Evolutionary conservation across 2,329 filamentous ascomycete genomes (phyloP).

Genomic region (Tothia fuscella): DNA sequence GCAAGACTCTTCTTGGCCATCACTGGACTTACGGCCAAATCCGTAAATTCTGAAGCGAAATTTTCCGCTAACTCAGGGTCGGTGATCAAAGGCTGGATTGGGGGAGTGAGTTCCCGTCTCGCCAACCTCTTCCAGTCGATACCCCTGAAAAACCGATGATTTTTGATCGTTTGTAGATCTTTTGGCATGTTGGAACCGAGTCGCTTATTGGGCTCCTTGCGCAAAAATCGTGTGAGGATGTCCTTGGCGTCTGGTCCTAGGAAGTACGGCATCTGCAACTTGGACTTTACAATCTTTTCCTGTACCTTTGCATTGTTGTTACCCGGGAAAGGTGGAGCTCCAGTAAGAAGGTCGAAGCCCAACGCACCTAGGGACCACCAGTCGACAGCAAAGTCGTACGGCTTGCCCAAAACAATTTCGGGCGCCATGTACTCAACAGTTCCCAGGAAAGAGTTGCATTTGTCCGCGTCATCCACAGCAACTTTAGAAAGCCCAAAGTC

Average conservation of each 20-base stretch:
- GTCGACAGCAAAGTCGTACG: constrained; percentile 90
- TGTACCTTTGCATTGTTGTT: constrained; percentile 91
- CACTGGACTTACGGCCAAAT: constrained; percentile 66
- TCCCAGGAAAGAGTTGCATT: constrained; percentile 81
- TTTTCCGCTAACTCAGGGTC: constrained; percentile 95
- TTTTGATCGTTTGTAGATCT: constrained; percentile 75
- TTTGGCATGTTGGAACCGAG: constrained; percentile 81
- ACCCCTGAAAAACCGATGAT: constrained; percentile 91
- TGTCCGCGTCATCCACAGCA: constrained; percentile 57
- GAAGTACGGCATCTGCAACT: constrained; percentile 80
- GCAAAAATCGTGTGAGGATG: constrained; percentile 73
- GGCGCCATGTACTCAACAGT: constrained; percentile 99
- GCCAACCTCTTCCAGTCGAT: constrained; percentile 89
- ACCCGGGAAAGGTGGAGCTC: constrained; percentile 79
- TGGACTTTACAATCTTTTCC: constrained; percentile 90
- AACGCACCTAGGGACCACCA: constrained; percentile 98
- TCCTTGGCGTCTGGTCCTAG: constrained; percentile 88
- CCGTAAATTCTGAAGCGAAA: constrained; percentile 86
- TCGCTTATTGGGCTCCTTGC: constrained; percentile 85
- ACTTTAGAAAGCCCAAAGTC: constrained; percentile 98
- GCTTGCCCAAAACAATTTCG: constrained; percentile 76
- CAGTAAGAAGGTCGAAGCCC: constrained; percentile 85
- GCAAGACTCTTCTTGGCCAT: constrained; percentile 22
- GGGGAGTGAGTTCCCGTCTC: constrained; percentile 69
- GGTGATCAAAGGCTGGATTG: constrained; percentile 86